phyloP scores from a whole-genome alignment of 768 basidiomycete species.

The Scleroderma citrinum region DNA sequence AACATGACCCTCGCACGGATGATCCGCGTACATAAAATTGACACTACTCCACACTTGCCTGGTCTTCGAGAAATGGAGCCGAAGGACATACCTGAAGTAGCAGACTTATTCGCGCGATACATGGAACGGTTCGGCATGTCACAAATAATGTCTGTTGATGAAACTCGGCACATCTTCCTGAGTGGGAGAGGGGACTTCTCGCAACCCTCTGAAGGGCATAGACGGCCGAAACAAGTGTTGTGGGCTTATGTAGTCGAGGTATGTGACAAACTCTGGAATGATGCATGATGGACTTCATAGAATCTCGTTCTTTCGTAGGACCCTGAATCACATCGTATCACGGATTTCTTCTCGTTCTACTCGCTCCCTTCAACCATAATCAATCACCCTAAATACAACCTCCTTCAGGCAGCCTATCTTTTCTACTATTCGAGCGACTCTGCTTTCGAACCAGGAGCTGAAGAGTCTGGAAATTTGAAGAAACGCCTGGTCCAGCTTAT shows the following conservation, averaged over 20 bases:
- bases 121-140: conserved; percentile 83
- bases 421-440: conserved; percentile 90
- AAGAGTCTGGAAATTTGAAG: conserved; percentile 59
- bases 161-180: conserved; percentile 81
- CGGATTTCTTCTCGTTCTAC: conserved; percentile 97
- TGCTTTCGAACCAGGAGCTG: conserved; percentile 56
- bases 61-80: conserved; percentile 89
- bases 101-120: conserved; percentile 66
- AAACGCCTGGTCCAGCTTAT: conserved; percentile 66
- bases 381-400: conserved; percentile 57
- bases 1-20: conserved; percentile 89
- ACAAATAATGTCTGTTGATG: conserved; percentile 68
- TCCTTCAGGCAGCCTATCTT: conserved; percentile 89
- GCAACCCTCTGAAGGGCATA: conserved; percentile 25
- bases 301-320: conserved; percentile 49
- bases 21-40: conserved; percentile 69
- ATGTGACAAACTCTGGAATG: conserved; percentile 24
- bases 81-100: conserved; percentile 64
- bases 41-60: conserved; percentile 41
- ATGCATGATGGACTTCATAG: not conserved
- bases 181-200: conserved; percentile 67
- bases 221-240: conserved; percentile 77
- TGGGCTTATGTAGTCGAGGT: conserved; percentile 97
- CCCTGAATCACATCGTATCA: conserved; percentile 74
- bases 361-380: conserved; percentile 93